These are phyloP conservation scores for Bondarzewia mesenterica DNA, from an alignment of 1,284 basidiomycete genomes.

Conservation along the genomic window DNA sequence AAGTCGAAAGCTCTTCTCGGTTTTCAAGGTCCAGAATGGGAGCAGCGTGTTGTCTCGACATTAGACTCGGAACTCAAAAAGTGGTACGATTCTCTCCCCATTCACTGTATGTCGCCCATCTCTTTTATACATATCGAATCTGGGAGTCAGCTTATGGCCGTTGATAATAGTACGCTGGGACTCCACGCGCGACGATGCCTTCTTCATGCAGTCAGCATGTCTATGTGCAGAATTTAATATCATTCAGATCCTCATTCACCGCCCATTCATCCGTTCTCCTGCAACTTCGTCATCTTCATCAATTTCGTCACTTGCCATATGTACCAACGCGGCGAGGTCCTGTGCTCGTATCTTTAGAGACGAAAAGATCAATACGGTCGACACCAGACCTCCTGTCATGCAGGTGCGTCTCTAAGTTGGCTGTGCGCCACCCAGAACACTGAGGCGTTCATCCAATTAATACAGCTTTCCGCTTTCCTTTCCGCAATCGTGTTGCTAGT, in stretches of 20 bases:
- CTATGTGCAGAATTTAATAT: slow-evolving; percentile 68
- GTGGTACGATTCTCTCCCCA: slow-evolving; percentile 67
- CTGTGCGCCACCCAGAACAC: background rate
- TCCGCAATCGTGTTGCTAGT: slow-evolving; percentile 57
- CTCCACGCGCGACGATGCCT: slow-evolving; percentile 48
- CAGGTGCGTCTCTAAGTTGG: slow-evolving; percentile 13
- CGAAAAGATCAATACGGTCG: slow-evolving; percentile 1
- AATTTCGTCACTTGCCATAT: slow-evolving; percentile 74
- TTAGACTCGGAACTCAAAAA: slow-evolving; percentile 64
- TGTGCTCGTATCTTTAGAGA: slow-evolving; percentile 61
- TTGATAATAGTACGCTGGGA: slow-evolving; percentile 70
- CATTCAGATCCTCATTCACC: slow-evolving; percentile 71
- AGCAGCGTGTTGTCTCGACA: slow-evolving; percentile 56
- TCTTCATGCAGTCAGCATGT: slow-evolving; percentile 64
- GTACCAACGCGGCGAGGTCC: slow-evolving; percentile 77
- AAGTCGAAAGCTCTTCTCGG: slow-evolving; percentile 47
- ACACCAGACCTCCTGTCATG: slow-evolving; percentile 14
- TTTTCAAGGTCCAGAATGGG: slow-evolving; percentile 44
- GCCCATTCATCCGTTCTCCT: slow-evolving; percentile 73
- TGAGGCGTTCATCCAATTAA: too few species aligned
- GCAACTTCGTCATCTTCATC: slow-evolving; percentile 47
- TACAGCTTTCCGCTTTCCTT: slow-evolving; percentile 43
- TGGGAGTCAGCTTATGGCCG: background rate
- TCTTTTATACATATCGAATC: background rate
- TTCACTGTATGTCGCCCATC: slow-evolving; percentile 42